Evolutionary conservation across 495 filamentous ascomycete species (phyloP).

Genomic region (Penicillium roqueforti): DNA sequence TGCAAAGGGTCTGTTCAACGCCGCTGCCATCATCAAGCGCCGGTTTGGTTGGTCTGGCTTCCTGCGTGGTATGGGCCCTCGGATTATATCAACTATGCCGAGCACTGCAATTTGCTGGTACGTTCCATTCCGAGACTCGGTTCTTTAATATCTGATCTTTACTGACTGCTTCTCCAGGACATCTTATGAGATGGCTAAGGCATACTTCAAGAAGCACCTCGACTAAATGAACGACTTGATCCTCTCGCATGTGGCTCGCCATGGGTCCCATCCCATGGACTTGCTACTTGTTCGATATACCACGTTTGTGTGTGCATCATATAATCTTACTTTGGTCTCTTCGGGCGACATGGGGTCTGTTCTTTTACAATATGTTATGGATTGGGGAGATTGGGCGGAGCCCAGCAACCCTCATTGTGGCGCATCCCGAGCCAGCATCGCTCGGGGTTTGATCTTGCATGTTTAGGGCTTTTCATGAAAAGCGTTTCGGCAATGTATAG

Average conservation of each 20-base stretch:
- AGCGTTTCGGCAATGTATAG: conserved; percentile 29
- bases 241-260: conserved; percentile 11
- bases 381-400: conserved; percentile 11
- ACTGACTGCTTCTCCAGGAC: conserved; percentile 47
- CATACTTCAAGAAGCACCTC: conserved; percentile 56
- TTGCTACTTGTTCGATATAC: conserved; percentile 13
- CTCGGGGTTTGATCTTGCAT: conserved; percentile 16
- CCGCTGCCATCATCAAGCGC: conserved; percentile 75
- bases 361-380: conserved; percentile 11
- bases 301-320: conserved; percentile 10
- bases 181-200: conserved; percentile 76
- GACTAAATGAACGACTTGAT: conserved; percentile 20
- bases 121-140: conserved; percentile 36
- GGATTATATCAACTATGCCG: conserved; percentile 95
- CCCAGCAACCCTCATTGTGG: conserved; percentile 9
- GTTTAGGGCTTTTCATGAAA: conserved; percentile 19
- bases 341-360: conserved; percentile 13
- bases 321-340: conserved; percentile 15
- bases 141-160: neutral
- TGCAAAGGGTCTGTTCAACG: conserved; percentile 75
- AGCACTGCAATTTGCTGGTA: conserved; percentile 99
- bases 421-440: conserved; percentile 9
- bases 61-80: conserved; percentile 84
- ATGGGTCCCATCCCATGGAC: conserved; percentile 8
- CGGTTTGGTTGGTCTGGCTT: conserved; percentile 84